These are phyloP conservation scores for Tausonia pullulans DNA, from an alignment of 1,284 basidiomycete genomes.

Conservation along the genomic window DNA sequence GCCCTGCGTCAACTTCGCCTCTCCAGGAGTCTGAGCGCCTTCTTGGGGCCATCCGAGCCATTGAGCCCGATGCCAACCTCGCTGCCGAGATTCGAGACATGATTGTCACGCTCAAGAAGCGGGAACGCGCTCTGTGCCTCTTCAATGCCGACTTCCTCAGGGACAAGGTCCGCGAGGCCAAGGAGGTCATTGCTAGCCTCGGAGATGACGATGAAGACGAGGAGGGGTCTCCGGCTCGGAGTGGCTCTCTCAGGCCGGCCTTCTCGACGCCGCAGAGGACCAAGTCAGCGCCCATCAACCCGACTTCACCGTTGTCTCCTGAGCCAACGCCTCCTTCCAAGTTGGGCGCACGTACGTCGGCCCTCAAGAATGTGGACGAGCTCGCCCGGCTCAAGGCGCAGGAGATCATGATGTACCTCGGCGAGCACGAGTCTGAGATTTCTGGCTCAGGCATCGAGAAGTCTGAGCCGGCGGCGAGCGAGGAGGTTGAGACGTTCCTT, in stretches of 20 bases:
- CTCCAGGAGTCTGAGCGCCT: slow-evolving; percentile 57
- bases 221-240: slow-evolving; percentile 22
- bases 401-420: neutral
- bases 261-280: slow-evolving; percentile 8
- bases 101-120: slow-evolving; percentile 70
- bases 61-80: slow-evolving; percentile 40
- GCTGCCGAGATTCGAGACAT: slow-evolving; percentile 59
- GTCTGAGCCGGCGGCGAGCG: slow-evolving; percentile 30
- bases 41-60: slow-evolving; percentile 49
- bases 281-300: slow-evolving; percentile 8
- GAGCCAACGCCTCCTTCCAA: neutral
- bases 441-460: slow-evolving; percentile 52
- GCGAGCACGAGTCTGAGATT: slow-evolving; percentile 42
- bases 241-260: neutral
- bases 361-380: neutral
- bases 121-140: slow-evolving; percentile 76
- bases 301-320: neutral
- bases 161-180: slow-evolving; percentile 68
- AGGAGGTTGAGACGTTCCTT: slow-evolving; percentile 9
- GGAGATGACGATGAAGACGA: slow-evolving; percentile 52
- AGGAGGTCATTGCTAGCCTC: slow-evolving; percentile 47
- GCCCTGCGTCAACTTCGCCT: neutral
- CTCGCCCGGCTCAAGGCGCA: neutral
- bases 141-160: slow-evolving; percentile 73
- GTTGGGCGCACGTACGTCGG: neutral